Evolutionary conservation across 2,329 filamentous ascomycete species (phyloP).

Genomic region (Xylariaceae sp.): DNA sequence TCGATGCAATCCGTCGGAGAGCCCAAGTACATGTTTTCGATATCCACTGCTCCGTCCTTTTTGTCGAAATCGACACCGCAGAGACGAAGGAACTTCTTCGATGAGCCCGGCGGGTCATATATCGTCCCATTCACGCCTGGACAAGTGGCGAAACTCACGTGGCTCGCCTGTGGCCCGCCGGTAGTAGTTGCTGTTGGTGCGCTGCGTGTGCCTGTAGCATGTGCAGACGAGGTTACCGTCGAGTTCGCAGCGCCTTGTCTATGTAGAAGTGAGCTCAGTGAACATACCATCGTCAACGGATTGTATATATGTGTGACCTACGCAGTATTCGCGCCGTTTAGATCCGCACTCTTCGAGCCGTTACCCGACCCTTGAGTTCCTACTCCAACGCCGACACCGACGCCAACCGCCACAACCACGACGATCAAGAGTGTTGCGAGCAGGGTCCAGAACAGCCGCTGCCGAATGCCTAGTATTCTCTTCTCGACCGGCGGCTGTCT

Average conservation of each 20-base stretch:
- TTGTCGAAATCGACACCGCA: slow-evolving; percentile 44
- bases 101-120: slow-evolving; percentile 38
- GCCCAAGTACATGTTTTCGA: slow-evolving; percentile 34
- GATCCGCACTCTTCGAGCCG: slow-evolving; percentile 8
- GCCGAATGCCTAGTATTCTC: slow-evolving; percentile 29
- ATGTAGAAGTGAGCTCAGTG: slow-evolving; percentile 3
- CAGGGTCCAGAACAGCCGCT: slow-evolving; percentile 34
- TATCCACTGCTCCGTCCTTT: slow-evolving; percentile 24
- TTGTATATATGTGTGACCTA: slow-evolving; percentile 16
- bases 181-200: slow-evolving; percentile 21
- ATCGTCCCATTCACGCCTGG: slow-evolving; percentile 40
- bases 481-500: slow-evolving; percentile 9
- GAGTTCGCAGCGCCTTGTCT: slow-evolving; percentile 10
- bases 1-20: slow-evolving; percentile 42
- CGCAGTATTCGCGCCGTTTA: slow-evolving; percentile 19
- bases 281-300: background rate
- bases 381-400: slow-evolving; percentile 38
- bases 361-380: background rate
- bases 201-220: slow-evolving; percentile 1
- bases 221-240: slow-evolving; percentile 14
- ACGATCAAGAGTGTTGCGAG: slow-evolving; percentile 29
- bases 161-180: slow-evolving; percentile 22
- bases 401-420: slow-evolving; percentile 30
- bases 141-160: slow-evolving; percentile 33
- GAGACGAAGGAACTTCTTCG: slow-evolving; percentile 38